These are phyloP conservation scores for Melocanna baccifera DNA, from an alignment of 176 grass and related monocot species.

Conservation along the genomic window DNA sequence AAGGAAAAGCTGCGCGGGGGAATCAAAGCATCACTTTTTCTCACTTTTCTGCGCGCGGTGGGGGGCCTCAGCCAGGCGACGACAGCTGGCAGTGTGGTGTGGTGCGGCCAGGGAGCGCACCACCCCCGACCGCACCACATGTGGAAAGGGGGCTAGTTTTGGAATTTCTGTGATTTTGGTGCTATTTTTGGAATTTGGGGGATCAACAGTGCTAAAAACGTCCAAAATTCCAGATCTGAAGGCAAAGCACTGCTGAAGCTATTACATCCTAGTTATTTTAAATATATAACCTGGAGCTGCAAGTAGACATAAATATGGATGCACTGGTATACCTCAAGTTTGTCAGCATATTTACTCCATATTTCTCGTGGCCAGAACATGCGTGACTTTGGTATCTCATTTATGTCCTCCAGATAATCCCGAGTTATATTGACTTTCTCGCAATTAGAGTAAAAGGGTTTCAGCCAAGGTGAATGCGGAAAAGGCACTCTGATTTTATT, in stretches of 20 bases:
- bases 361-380: conserved; percentile 77
- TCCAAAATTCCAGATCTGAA: background rate
- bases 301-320: background rate
- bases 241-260: background rate
- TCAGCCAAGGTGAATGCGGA: background rate
- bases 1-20: too few species aligned
- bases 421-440: conserved; percentile 78
- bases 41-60: too few species aligned
- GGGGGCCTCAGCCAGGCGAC: too few species aligned
- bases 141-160: too few species aligned
- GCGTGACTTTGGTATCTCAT: conserved; percentile 68
- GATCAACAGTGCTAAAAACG: too few species aligned
- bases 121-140: too few species aligned
- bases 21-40: too few species aligned
- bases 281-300: background rate
- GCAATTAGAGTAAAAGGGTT: conserved; percentile 25
- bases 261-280: background rate
- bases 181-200: too few species aligned
- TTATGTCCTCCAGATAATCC: conserved; percentile 75
- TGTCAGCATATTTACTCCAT: conserved; percentile 66
- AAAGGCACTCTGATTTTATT: background rate
- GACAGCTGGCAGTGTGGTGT: too few species aligned
- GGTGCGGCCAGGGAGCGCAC: too few species aligned
- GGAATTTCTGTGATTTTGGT: too few species aligned
- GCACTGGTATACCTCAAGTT: conserved; percentile 70